Evolutionary conservation across 2,329 filamentous ascomycete species (phyloP), one percentile per base, ranked within the genome.

Genomic region (Hypoxylon sp.): DNA sequence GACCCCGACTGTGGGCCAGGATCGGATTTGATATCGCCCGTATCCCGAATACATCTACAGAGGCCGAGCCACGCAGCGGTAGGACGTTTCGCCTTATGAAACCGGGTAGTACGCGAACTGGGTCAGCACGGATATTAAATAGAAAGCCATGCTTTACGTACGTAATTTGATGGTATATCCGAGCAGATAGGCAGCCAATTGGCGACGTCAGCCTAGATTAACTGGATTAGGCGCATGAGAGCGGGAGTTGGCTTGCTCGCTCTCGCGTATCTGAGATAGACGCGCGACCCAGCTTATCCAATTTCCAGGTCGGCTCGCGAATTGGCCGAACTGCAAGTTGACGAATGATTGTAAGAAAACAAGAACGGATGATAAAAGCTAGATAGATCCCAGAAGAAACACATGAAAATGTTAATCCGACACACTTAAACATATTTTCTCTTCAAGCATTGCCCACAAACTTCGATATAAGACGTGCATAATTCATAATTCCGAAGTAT

Each of bases 211-310:
- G 32, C 5, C 13, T 15, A 37, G 15, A 41, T 41, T 41, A 41
- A 20, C n/a, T 13, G 6, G 15, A 17, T 41, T 19, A 19, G 37
- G 37, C 1, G n/a, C 37, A 19, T 34, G 15, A 4, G 32, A 15
- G 3, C 13, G 32, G 13, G 13, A n/a, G 11, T n/a, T 43, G 24
- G 7, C 24, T 7, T 6, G 3, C 24, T 48, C 44, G 44, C 22
- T 48, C 44, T 48, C 44, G 44, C 43, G 44, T 48, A 48, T 48
- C 15, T 24, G 10, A 24, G 15, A 48, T 48, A 30, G 24, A 17
- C 13, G 22, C 44, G 44, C 24, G 15, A 48, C 2, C 15, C n/a
- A 24, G 44, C 44, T 48, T 48, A 48, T 1, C 15, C 24, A 48
- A 48, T 30, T 15, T 17, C 7, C 10, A 28, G 30, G n/a, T 48